Conservation (phyloP, 257 asterid genomes). For the Eucommia ulmoides region DNA sequence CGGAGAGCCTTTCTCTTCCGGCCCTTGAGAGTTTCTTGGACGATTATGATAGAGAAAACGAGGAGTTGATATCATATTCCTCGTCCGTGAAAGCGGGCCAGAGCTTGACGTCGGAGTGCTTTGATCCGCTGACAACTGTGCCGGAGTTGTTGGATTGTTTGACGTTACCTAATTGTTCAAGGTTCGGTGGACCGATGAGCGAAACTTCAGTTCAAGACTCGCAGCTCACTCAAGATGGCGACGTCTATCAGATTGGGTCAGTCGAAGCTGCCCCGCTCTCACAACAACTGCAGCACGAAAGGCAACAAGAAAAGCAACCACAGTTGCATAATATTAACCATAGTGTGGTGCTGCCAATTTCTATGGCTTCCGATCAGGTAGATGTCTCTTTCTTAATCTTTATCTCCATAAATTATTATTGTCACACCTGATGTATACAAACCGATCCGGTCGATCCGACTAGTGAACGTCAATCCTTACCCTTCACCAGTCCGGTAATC, state of each 20-base stretch:
- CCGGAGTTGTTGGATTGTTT: slow-evolving; percentile 55
- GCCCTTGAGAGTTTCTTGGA: slow-evolving; percentile 51
- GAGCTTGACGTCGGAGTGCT: slow-evolving; percentile 23
- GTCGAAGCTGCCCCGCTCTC: slow-evolving; percentile 29
- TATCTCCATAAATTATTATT: too few relatives aligned
- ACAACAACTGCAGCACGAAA: slow-evolving; percentile 50
- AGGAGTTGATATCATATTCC: slow-evolving; percentile 9
- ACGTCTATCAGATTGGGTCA: slow-evolving; percentile 16
- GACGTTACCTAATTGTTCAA: slow-evolving; percentile 4
- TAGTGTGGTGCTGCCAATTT: slow-evolving; percentile 36
- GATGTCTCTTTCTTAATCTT: not conserved
- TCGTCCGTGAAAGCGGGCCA: not conserved
- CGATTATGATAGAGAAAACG: slow-evolving; percentile 24
- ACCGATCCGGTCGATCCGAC: too few relatives aligned
- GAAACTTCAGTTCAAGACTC: slow-evolving; percentile 13
- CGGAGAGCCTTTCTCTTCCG: slow-evolving; percentile 46
- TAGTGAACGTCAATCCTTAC: too few relatives aligned
- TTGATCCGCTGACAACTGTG: slow-evolving; percentile 21
- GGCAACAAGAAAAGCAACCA: slow-evolving; percentile 28
- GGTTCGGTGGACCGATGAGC: slow-evolving; percentile 19
- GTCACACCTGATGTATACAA: too few relatives aligned
- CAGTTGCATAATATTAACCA: slow-evolving; percentile 22
- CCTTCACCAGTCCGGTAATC: too few relatives aligned
- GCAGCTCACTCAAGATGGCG: slow-evolving; percentile 13
- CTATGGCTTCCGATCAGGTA: slow-evolving; percentile 54